Evolutionary conservation across 2,329 filamentous ascomycete species (phyloP), one percentile per base, ranked within the genome.

Genomic region (Sclerotinia borealis): DNA sequence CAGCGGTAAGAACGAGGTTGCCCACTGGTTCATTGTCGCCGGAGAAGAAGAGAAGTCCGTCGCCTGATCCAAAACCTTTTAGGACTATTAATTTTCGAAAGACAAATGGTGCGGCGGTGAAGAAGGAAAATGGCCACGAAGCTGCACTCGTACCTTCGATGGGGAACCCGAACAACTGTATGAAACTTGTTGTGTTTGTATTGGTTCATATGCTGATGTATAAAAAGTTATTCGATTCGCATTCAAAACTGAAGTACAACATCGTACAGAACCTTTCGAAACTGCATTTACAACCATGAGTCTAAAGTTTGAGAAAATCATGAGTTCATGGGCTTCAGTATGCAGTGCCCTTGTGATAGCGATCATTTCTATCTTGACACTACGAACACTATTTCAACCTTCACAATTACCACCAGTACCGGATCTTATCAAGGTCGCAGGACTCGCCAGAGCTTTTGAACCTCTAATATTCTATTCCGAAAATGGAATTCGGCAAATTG

Each of bases 381-480:
- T 91, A 69, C 84, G 87, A 66, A 81, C 85, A 11, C 77, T 96
- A 19, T 84, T 91, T 59, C 82, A 89, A 64, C 90, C 92, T 13
- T 88, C 86, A 36, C 76, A 80, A 6, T 81, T 84, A 43, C 86
- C 81, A 41, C 86, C 81, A 15, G 88, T 90, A 2, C 91, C 91
- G 0, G 93, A 97, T 74, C 82, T 98, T 19, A 89, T 96, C 73
- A 96, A 96, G 75, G 89, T 97, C 29, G 93, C 93, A 4, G 88
- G 89, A 59, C 85, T 98, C 68, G 93, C 93, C 55, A 91, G 91
- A 71, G 92, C 92, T 11, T 96, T 97, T 72, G 93, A 97, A 75
- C 93, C 93, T 7, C 83, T 97, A 50, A 96, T 98, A 66, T 95
- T 95, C 78, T 96, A 96, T 74, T 96, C 92, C 0, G 92, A 97